phyloP scores from a whole-genome alignment of 768 basidiomycete species.

The Mycena indigotica region DNA sequence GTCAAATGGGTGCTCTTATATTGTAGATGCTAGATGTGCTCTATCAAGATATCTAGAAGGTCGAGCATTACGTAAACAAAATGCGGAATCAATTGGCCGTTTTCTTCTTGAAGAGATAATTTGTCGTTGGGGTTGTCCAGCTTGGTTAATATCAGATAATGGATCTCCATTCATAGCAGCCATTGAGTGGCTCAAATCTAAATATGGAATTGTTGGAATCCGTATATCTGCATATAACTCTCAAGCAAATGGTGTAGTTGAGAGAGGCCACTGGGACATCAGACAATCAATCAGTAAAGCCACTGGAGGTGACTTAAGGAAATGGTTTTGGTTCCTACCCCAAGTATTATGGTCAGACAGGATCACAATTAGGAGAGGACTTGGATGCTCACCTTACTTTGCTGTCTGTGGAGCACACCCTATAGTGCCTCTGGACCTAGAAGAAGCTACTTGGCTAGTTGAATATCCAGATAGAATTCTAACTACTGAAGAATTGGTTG shows the following conservation, averaged over 20 bases:
- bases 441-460: conserved; percentile 29
- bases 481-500: conserved; percentile 23
- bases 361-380: conserved; percentile 15
- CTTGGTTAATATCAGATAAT: too few species aligned
- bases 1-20: conserved; percentile 25
- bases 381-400: too few species aligned
- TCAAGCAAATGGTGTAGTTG: conserved; percentile 39
- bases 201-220: conserved; percentile 42
- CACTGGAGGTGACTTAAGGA: conserved; percentile 17
- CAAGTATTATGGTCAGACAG: conserved; percentile 27
- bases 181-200: conserved; percentile 15
- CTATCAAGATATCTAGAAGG: conserved; percentile 28
- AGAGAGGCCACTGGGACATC: conserved; percentile 34
- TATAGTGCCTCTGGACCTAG: too few species aligned
- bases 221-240: conserved; percentile 45
- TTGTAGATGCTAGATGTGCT: conserved; percentile 30
- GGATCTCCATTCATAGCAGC: too few species aligned
- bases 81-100: too few species aligned
- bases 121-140: too few species aligned
- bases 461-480: conserved; percentile 14
- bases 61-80: too few species aligned
- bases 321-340: conserved; percentile 25
- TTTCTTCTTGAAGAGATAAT: too few species aligned
- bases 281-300: too few species aligned
- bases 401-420: too few species aligned